Base-by-base conservation (phyloP, 768 basidiomycete species). In the Amanita fuliginea region DNA sequence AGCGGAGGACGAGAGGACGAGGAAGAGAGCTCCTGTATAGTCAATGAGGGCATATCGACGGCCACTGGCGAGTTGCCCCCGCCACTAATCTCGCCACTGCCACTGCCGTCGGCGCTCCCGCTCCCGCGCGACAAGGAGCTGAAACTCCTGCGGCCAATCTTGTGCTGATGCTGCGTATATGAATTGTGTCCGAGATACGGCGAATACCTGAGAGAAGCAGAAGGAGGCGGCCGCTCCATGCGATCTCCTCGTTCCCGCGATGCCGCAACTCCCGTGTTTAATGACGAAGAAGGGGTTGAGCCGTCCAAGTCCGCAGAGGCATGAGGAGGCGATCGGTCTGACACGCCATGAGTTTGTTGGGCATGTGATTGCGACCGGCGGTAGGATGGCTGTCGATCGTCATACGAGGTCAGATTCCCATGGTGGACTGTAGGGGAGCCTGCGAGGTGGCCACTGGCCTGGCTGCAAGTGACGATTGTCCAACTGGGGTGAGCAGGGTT, bases 151-250 rank as follows among this genome's bases (percentile, higher is more conserved):
- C 49, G 49, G 10, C 26, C 37, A 21, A 41, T 28, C 42, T 67
- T 69, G 35, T 59, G 56, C 19, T 52, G 57, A 42, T 37, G 43
- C 11, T 60, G 65, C 46, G 47, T 68, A 47, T 59, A 65, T 35
- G 58, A 24, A 34, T 32, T 42, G 32, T 51, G 51, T 6, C 33
- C 19, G 24, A 46, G 39, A 41, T 51, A 51, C 43, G 51, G 51
- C 13, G 51, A 51, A 26, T 51, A 51, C 36, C 51, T 45, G 42
- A 51, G 10, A 16, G 51, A 51, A 21, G 49, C 49, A 35, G 49
- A 50, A 28, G 49, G 49, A 36, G 47, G 47, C 13, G 47, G 37
- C 6, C 47, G 46, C 35, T 47, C 46, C 33, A 35, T 36, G 13
- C 46, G 46, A 8, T 47, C 46, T 26, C 47, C 19, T 30, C 19